Conservation (phyloP, 371 early-diverging fungal genomes). For the Lichtheimia ramosa region DNA sequence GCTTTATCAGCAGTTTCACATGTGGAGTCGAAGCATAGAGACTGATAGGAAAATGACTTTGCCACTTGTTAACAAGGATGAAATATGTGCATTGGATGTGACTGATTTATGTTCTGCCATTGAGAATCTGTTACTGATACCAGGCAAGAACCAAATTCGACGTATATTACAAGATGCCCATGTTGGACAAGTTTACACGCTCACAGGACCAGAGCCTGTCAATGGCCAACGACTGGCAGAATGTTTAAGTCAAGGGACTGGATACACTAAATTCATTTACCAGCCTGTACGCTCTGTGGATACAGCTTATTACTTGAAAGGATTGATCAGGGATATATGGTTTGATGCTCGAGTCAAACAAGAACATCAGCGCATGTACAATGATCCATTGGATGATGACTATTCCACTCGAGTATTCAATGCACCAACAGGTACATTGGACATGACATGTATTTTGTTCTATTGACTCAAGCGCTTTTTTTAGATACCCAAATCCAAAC, state of each 20-base stretch:
- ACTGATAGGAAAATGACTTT: slow-evolving; percentile 16
- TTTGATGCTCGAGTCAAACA: slow-evolving; percentile 44
- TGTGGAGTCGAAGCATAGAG: slow-evolving; percentile 34
- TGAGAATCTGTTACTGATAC: slow-evolving; percentile 14
- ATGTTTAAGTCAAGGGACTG: slow-evolving; percentile 24
- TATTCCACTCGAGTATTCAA: slow-evolving; percentile 20
- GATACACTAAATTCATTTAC: slow-evolving; percentile 20
- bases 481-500: slow-evolving; percentile 30
- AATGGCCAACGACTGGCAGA: slow-evolving; percentile 25
- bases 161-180: slow-evolving; percentile 23
- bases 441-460: neutral
- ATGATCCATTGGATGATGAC: slow-evolving; percentile 14
- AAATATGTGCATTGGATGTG: slow-evolving; percentile 43
- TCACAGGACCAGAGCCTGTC: slow-evolving; percentile 36
- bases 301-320: slow-evolving; percentile 26
- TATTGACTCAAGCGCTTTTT: neutral
- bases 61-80: slow-evolving; percentile 23
- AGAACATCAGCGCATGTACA: slow-evolving; percentile 26
- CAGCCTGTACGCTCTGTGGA: slow-evolving; percentile 34
- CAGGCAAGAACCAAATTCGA: neutral
- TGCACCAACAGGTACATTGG: slow-evolving; percentile 33
- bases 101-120: slow-evolving; percentile 32
- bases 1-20: slow-evolving; percentile 39
- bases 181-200: slow-evolving; percentile 35
- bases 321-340: slow-evolving; percentile 34